phyloP scores from a whole-genome alignment of 768 basidiomycete species.

The Mycena haematopus region DNA sequence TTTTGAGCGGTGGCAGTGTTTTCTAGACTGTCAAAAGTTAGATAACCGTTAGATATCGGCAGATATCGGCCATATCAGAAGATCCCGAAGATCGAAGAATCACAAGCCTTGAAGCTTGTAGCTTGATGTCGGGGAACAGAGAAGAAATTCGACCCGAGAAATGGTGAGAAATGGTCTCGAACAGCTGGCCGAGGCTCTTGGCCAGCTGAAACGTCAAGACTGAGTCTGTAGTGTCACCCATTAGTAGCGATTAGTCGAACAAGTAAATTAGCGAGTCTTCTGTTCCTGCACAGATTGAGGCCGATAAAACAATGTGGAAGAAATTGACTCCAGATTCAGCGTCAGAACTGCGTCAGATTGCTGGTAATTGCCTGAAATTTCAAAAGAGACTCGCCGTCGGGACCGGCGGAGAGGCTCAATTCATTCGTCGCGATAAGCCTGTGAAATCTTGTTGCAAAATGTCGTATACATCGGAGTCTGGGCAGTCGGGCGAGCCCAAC shows the following conservation, averaged over 20 bases:
- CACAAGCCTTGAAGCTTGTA: not conserved
- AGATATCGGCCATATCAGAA: not conserved
- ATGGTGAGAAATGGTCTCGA: not conserved
- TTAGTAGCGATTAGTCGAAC: too few relatives aligned
- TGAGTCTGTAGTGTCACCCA: too few relatives aligned
- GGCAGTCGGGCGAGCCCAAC: too few relatives aligned
- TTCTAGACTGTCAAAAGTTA: not conserved
- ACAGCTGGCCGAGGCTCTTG: not conserved
- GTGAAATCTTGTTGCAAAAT: not conserved
- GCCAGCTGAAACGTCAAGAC: too few relatives aligned
- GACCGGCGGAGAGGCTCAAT: not conserved
- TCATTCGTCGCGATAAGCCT: constrained; percentile 13
- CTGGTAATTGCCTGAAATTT: too few relatives aligned
- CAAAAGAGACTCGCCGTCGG: not conserved
- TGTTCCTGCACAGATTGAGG: too few relatives aligned
- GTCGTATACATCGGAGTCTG: too few relatives aligned
- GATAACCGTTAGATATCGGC: not conserved
- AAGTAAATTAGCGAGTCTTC: too few relatives aligned
- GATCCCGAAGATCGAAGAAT: not conserved
- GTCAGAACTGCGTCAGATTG: too few relatives aligned
- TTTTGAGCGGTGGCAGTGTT: not conserved
- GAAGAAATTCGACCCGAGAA: not conserved
- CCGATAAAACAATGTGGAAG: too few relatives aligned
- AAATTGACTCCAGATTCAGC: too few relatives aligned
- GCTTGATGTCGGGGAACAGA: not conserved